Conservation (phyloP, 371 early-diverging fungal species). For the Rhizopus sp. region DNA sequence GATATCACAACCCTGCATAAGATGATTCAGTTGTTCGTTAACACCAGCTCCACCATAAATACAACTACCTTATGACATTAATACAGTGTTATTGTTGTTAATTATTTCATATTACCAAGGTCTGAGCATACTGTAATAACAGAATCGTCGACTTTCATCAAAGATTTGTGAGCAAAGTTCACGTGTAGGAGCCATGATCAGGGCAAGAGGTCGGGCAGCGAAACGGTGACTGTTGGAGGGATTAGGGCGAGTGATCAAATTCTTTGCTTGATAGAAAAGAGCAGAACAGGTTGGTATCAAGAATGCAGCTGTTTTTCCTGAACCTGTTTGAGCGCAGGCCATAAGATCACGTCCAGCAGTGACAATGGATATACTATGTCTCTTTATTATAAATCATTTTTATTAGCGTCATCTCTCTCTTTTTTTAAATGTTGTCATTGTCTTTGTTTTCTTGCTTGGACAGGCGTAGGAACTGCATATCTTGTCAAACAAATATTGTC, state of each 20-base stretch:
- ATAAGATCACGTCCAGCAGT: constrained; percentile 69
- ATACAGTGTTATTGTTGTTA: not conserved
- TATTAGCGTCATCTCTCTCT: not conserved
- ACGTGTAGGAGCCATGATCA: constrained; percentile 50
- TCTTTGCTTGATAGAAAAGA: constrained; percentile 34
- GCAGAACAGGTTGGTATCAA: constrained; percentile 59
- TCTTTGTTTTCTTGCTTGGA: constrained; percentile 48
- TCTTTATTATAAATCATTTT: constrained; percentile 31
- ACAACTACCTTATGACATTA: constrained; percentile 42
- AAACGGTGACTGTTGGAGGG: constrained; percentile 24
- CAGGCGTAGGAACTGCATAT: constrained; percentile 70
- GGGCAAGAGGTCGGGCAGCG: constrained; percentile 42
- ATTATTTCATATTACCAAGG: constrained; percentile 38
- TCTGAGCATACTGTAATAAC: constrained; percentile 43
- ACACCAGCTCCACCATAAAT: constrained; percentile 94
- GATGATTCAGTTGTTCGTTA: constrained; percentile 80
- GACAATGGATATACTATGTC: constrained; percentile 69
- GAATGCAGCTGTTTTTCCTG: constrained; percentile 77
- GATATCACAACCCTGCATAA: constrained; percentile 90
- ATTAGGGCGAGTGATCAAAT: constrained; percentile 24
- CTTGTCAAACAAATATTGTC: constrained; percentile 59
- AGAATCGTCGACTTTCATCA: constrained; percentile 49
- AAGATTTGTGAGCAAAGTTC: constrained; percentile 52
- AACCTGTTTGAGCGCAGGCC: constrained; percentile 80
- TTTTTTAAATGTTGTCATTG: not conserved